Percentiles rank a stretch among this genome's conserved stretches.
These are phyloP conservation scores for Niebla homalea DNA, from an alignment of 495 filamentous ascomycete genomes.

Conservation along the genomic window DNA sequence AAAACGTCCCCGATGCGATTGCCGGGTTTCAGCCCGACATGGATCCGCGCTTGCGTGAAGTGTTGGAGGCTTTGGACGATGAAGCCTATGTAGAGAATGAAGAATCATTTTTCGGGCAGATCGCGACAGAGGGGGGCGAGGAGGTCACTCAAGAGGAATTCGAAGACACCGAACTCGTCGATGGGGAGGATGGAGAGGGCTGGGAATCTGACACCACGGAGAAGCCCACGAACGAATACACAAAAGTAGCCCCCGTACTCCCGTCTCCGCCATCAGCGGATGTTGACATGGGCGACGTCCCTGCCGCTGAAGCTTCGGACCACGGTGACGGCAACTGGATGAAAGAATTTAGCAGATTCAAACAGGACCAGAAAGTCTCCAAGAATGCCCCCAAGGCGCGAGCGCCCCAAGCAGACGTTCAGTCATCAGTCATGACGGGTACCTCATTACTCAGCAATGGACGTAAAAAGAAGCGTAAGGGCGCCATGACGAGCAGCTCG, in stretches of 20 bases:
- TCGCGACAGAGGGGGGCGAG: conserved; percentile 53
- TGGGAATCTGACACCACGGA: conserved; percentile 95
- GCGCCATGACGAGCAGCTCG: conserved; percentile 76
- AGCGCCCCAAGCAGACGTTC: conserved; percentile 59
- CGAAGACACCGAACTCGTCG: conserved; percentile 42
- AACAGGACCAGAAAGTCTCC: conserved; percentile 22
- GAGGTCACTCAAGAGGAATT: conserved; percentile 62
- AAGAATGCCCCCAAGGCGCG: conserved; percentile 32
- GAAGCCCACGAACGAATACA: conserved; percentile 39
- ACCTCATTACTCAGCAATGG: conserved; percentile 57
- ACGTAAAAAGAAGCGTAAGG: conserved; percentile 78
- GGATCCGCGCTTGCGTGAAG: conserved; percentile 88
- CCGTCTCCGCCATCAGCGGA: conserved; percentile 11
- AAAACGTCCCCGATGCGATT: conserved; percentile 81
- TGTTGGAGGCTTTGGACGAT: conserved; percentile 87
- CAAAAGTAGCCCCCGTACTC: background rate
- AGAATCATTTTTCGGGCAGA: conserved; percentile 65
- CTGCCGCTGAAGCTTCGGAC: conserved; percentile 1
- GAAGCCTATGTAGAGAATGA: conserved; percentile 87
- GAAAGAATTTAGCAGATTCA: conserved; percentile 49
- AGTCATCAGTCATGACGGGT: conserved; percentile 60
- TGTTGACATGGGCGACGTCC: conserved; percentile 13
- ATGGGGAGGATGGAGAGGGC: conserved; percentile 51
- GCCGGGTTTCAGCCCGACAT: conserved; percentile 94
- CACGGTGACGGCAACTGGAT: conserved; percentile 63